Percentiles rank a stretch among this genome's conserved stretches.
Evolutionary conservation across 768 basidiomycete species (phyloP).

Genomic region (Collybia sp.): DNA sequence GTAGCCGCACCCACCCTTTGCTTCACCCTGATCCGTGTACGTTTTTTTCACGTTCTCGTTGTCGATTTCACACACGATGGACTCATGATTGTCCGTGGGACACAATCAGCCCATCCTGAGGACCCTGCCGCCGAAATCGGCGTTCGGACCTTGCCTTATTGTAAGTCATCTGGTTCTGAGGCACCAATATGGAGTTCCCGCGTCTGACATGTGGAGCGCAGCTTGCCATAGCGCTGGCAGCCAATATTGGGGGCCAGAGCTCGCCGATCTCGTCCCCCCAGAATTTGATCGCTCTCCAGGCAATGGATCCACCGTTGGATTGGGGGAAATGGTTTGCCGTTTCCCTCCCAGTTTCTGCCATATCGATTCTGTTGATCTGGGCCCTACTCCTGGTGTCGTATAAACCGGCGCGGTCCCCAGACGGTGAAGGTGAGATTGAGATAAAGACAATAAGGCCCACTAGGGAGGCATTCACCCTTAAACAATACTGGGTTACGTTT

Average conservation of each 20-base stretch:
- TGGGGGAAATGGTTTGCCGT: conserved; percentile 96
- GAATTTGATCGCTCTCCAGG: conserved; percentile 88
- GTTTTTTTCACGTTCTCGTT: conserved; percentile 17
- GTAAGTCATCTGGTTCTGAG: conserved; percentile 41
- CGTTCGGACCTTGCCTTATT: conserved; percentile 88
- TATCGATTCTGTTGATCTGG: conserved; percentile 92
- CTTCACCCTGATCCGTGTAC: conserved; percentile 90
- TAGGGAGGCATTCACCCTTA: conserved; percentile 72
- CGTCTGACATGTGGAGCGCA: conserved; percentile 19
- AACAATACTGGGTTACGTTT: conserved; percentile 87
- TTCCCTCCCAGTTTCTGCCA: conserved; percentile 81
- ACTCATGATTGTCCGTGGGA: background rate
- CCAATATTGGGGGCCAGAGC: conserved; percentile 96
- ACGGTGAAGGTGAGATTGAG: conserved; percentile 72
- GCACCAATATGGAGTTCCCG: background rate
- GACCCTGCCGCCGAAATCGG: conserved; percentile 80
- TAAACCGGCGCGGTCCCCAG: conserved; percentile 63
- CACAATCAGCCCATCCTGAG: conserved; percentile 79
- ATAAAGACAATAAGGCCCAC: conserved; percentile 84
- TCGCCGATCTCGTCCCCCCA: conserved; percentile 98
- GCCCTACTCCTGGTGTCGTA: conserved; percentile 81
- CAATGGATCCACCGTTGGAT: conserved; percentile 80
- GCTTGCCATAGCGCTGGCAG: conserved; percentile 96
- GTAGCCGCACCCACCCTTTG: conserved; percentile 97
- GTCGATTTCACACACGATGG: conserved; percentile 3